Conservation (phyloP, 2,329 filamentous ascomycete genomes). For the Podosphaera leucotricha region DNA sequence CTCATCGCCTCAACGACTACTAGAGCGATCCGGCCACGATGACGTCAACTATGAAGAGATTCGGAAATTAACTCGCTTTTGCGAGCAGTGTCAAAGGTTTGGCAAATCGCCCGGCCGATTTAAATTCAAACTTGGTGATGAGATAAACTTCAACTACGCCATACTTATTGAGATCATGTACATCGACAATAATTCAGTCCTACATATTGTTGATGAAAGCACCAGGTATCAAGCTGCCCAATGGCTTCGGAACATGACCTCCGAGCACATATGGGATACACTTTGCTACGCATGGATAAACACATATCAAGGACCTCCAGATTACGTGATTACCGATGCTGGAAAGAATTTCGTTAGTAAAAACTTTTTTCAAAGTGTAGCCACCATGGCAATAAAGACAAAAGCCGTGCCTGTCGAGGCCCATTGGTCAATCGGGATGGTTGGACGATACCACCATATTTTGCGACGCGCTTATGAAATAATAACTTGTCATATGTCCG, state of each 20-base stretch:
- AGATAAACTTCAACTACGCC: background rate
- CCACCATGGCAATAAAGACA: background rate
- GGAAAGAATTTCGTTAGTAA: background rate
- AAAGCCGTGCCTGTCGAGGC: background rate
- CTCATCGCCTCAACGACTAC: background rate
- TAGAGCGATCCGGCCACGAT: background rate
- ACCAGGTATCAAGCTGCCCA: background rate
- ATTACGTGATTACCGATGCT: background rate
- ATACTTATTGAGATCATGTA: conserved; percentile 1
- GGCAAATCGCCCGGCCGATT: background rate
- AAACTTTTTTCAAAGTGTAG: background rate
- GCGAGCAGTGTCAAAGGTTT: background rate
- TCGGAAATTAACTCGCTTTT: background rate
- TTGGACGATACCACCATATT: background rate
- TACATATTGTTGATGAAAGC: background rate
- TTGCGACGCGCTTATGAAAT: background rate
- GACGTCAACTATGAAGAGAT: background rate
- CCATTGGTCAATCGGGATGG: background rate
- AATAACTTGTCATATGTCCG: background rate
- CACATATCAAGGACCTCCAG: background rate
- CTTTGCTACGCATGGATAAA: background rate
- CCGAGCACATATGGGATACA: background rate
- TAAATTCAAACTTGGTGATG: background rate
- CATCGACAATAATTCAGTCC: background rate
- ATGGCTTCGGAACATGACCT: background rate